Conservation (phyloP, 2,329 filamentous ascomycete species). For the Balansia obtecta region DNA sequence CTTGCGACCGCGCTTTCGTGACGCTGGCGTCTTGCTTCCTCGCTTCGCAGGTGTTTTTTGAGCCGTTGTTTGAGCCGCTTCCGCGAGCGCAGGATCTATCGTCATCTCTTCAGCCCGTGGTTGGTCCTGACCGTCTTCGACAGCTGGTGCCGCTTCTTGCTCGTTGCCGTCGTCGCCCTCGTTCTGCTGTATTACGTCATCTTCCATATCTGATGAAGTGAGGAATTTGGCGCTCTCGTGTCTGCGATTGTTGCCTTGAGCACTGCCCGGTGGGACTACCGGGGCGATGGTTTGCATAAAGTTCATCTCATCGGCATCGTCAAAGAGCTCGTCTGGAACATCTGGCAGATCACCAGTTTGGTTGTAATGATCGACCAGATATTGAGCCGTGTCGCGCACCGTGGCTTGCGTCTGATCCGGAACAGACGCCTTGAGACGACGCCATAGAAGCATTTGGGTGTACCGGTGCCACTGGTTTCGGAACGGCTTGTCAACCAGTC, state of each 20-base stretch:
- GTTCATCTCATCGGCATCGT: constrained; percentile 21
- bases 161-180: constrained; percentile 4
- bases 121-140: background rate
- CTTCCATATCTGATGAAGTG: constrained; percentile 18
- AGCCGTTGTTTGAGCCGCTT: constrained; percentile 10
- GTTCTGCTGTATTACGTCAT: constrained; percentile 8
- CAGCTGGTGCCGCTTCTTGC: constrained; percentile 7
- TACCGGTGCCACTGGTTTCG: constrained; percentile 25
- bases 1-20: constrained; percentile 13
- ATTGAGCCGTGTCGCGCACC: constrained; percentile 23
- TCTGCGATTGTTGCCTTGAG: background rate
- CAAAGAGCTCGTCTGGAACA: constrained; percentile 17
- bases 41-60: constrained; percentile 16
- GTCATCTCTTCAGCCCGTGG: constrained; percentile 16
- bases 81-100: constrained; percentile 20
- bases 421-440: constrained; percentile 23
- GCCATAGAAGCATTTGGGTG: constrained; percentile 27
- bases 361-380: constrained; percentile 22
- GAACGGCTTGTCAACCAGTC: constrained; percentile 28
- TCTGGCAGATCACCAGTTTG: constrained; percentile 22
- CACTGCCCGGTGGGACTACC: background rate
- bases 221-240: constrained; percentile 17
- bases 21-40: constrained; percentile 12
- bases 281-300: constrained; percentile 14
- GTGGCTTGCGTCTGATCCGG: constrained; percentile 19